Conservation (phyloP, 495 filamentous ascomycete species). For the Letharia columbiana region DNA sequence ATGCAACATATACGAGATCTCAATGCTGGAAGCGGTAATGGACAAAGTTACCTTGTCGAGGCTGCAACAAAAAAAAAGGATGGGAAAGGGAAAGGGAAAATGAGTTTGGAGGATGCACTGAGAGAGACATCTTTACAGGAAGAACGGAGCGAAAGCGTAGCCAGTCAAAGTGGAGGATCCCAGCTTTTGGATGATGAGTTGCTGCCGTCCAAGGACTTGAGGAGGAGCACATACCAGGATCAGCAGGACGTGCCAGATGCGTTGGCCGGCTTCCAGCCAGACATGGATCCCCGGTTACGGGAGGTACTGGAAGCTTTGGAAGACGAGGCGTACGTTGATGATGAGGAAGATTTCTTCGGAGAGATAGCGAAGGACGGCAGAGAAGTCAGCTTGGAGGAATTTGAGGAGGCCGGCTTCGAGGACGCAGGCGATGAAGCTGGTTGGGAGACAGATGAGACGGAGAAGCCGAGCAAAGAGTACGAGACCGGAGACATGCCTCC, state of each 20-base stretch:
- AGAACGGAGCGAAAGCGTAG: slow-evolving; percentile 42
- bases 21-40: slow-evolving; percentile 49
- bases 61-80: slow-evolving; percentile 48
- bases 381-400: slow-evolving; percentile 63
- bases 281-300: slow-evolving; percentile 92
- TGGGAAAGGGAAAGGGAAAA: slow-evolving; percentile 59
- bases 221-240: slow-evolving; percentile 74
- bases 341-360: slow-evolving; percentile 70
- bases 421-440: slow-evolving; percentile 58
- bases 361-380: slow-evolving; percentile 64
- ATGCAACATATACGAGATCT: slow-evolving; percentile 98
- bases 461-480: slow-evolving; percentile 49
- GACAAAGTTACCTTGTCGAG: slow-evolving; percentile 69
- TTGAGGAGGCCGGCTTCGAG: slow-evolving; percentile 50
- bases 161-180: slow-evolving; percentile 15
- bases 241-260: slow-evolving; percentile 89
- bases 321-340: slow-evolving; percentile 92
- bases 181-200: slow-evolving; percentile 57
- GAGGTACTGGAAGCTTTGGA: slow-evolving; percentile 93
- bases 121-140: slow-evolving; percentile 52
- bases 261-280: slow-evolving; percentile 87
- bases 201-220: slow-evolving; percentile 60
- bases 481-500: slow-evolving; percentile 14
- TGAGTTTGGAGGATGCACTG: slow-evolving; percentile 79
- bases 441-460: slow-evolving; percentile 92